phyloP scores from a whole-genome alignment of 2,329 filamentous ascomycete species.

The Diaporthe aspalathi region DNA sequence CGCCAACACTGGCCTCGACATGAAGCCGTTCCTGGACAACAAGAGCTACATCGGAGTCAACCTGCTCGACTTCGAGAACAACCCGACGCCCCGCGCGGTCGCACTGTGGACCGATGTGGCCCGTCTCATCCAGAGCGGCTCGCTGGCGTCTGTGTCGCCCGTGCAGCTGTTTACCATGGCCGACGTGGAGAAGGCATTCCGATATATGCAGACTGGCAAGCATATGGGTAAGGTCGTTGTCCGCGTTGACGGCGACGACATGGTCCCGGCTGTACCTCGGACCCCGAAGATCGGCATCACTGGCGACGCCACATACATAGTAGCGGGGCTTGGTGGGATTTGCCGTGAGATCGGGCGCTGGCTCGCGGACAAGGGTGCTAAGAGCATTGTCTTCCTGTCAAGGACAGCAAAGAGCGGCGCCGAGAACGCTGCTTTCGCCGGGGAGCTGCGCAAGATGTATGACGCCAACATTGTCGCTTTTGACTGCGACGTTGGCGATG shows the following conservation, averaged over 20 bases:
- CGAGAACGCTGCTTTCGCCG: slow-evolving; percentile 17
- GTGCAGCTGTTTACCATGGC: neutral
- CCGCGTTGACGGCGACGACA: neutral
- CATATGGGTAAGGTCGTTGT: slow-evolving; percentile 35
- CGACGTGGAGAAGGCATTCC: slow-evolving; percentile 1
- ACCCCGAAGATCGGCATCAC: neutral
- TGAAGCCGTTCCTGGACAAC: slow-evolving; percentile 40
- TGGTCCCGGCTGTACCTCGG: slow-evolving; percentile 29
- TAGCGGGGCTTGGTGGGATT: slow-evolving; percentile 50
- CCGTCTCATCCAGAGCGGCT: neutral
- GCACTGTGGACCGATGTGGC: neutral
- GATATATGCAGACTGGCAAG: slow-evolving; percentile 24
- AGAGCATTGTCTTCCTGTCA: neutral
- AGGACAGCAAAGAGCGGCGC: neutral
- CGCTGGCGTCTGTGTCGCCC: neutral
- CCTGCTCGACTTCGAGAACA: slow-evolving; percentile 34
- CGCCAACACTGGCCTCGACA: slow-evolving; percentile 36
- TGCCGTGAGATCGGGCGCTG: slow-evolving; percentile 46
- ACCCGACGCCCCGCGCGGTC: neutral
- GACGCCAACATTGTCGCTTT: slow-evolving; percentile 44
- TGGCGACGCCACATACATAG: slow-evolving; percentile 46
- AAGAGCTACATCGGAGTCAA: slow-evolving; percentile 20
- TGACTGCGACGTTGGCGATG: slow-evolving; percentile 47
- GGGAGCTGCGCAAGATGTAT: neutral
- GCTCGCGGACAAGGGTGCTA: slow-evolving; percentile 31